Base-by-base conservation (phyloP, 495 filamentous ascomycete species). In the Tricharina praecox region DNA sequence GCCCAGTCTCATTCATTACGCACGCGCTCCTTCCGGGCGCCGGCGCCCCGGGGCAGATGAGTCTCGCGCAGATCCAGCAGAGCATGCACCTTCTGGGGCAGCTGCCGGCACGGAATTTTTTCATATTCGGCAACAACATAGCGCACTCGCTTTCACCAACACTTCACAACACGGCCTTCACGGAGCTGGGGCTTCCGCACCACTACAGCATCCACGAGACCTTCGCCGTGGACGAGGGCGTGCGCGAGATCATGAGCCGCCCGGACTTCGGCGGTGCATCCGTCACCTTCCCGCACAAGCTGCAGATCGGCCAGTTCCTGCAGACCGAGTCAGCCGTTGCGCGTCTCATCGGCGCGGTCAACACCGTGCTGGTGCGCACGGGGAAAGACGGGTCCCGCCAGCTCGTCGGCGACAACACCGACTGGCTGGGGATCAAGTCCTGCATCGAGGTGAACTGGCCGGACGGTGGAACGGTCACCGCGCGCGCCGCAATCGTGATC, bases 251-350 rank as follows among this genome's bases (percentile, higher is more conserved):
- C 11, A 66, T 73, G 48, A 47, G 60, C 36, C 62, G 70, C 50
- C 65, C 65, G 15, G 70, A 71, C 38, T 73, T 74, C 60, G 67
- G 69, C 60, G 79, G 79, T 42, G 72, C 78, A 3, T 76, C 76
- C n/a, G 73, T 83, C 34, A 85, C 77, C 33, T 84, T 84, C 78
- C 79, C 80, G 1, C 69, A 76, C 64, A 85, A 85, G 63, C 68
- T 83, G 21, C 66, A 70, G 47, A 80, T 85, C 53, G 70, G 81
- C 54, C 67, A 70, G 8, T 67, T 78, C 51, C 69, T 83, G 1
- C 77, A 84, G 57, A 68, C 73, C 25, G 60, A 79, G 10, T 79
- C 77, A 5, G 67, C 72, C 20, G 73, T 79, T 57, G 78, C 69
- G 43, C 67, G 67, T 5, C 72, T 73, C 33, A 75, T 82, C 3